Evolutionary conservation across 2,329 filamentous ascomycete species (phyloP), one percentile per base, ranked within the genome.

Genomic region (Colletotrichum godetiae): DNA sequence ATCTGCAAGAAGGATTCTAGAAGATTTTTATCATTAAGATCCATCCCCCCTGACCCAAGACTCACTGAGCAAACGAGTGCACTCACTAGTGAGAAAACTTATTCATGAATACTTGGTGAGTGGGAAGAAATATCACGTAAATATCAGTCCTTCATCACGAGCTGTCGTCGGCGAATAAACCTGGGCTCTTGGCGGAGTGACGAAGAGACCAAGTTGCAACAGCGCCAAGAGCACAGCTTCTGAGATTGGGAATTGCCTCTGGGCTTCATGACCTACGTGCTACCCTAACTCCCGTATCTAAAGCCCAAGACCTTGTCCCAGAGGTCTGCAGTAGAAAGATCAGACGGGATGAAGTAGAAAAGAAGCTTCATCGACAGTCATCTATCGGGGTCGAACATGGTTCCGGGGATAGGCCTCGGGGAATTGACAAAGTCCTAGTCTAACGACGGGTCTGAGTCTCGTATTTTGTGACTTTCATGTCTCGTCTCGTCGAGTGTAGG

Each of bases 381-480:
- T 3, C 29, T 10, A 13, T 58, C 61, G 67, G 59, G 59, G 35
- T 68, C 29, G 49, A 49, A 35, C 27, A 19, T 49, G 31, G 15
- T 27, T 68, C 67, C 67, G 67, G 37, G 37, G 37, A 35, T 57
- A 31, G 61, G 24, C n/a, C 42, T 70, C 67, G 67, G 67, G 29
- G 37, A 56, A 33, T 57, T 57, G 5, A 13, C 29, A 12, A 61
- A 46, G 27, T 61, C 68, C 63, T 42, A 56, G n/a, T 52, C 27
- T n/a, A 52, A 56, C 55, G 42, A 49, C 8, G 27, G 33, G 29
- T 19, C 15, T 29, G 15, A 31, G 12, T 27, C 42, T 71, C 56
- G 31, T 67, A 35, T 71, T 55, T 31, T 31, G 31, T 24, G 46
- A 27, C 31, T 33, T 22, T 35, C 29, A 19, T 42, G 29, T 63